Conservation (phyloP, 2,329 filamentous ascomycete genomes). For the Blastomyces emzantsi region DNA sequence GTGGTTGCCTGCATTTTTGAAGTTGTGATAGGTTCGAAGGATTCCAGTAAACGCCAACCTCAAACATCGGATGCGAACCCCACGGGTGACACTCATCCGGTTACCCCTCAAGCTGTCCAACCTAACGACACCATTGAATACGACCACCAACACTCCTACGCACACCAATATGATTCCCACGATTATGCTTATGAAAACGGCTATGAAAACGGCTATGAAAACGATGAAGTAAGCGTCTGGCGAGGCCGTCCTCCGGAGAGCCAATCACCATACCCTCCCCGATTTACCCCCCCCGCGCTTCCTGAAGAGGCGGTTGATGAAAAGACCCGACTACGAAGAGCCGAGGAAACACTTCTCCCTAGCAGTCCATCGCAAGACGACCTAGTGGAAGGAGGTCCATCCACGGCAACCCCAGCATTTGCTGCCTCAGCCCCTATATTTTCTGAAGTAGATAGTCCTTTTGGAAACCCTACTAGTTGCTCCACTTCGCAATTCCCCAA, state of each 20-base stretch:
- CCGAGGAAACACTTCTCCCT: conserved; percentile 70
- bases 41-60: conserved; percentile 54
- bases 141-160: conserved; percentile 14
- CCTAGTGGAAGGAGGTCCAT: conserved; percentile 35
- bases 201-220: conserved; percentile 5
- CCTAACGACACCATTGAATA: conserved; percentile 18
- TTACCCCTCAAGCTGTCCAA: conserved; percentile 18
- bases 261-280: conserved; percentile 8
- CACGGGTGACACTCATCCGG: conserved; percentile 23
- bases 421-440: conserved; percentile 39
- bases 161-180: conserved; percentile 2
- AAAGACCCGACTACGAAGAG: conserved; percentile 68
- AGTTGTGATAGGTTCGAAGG: conserved; percentile 74
- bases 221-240: conserved; percentile 7
- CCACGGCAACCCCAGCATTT: conserved; percentile 28
- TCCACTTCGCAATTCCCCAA: conserved; percentile 6
- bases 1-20: conserved; percentile 85
- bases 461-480: not conserved
- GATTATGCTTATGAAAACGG: conserved; percentile 7
- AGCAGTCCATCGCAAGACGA: conserved; percentile 58
- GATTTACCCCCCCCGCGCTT: conserved; percentile 33
- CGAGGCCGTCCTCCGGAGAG: conserved; percentile 6
- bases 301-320: conserved; percentile 61
- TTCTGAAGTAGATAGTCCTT: conserved; percentile 44
- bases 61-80: conserved; percentile 28